A percentile compares a stretch with the other conserved stretches of the same genome.
Evolutionary conservation across 495 filamentous ascomycete species (phyloP).

Genomic region (Penicillium ucsense): DNA sequence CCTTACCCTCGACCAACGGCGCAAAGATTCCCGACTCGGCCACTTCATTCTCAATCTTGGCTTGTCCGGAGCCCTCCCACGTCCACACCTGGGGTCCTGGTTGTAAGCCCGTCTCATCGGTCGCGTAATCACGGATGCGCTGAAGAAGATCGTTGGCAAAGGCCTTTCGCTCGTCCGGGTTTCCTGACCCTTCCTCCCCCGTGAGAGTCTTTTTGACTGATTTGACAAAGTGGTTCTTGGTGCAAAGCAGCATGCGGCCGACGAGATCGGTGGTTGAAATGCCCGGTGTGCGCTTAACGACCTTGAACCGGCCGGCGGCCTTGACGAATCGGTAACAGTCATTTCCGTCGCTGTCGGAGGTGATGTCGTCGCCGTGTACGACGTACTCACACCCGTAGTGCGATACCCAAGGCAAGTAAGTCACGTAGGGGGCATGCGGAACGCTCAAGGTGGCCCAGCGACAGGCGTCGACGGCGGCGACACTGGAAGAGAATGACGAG

Average conservation of each 20-base stretch:
- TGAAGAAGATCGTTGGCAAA: slow-evolving; percentile 54
- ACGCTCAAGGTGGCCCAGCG: slow-evolving; percentile 84
- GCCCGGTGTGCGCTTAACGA: slow-evolving; percentile 90
- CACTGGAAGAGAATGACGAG: slow-evolving; percentile 19
- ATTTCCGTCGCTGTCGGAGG: slow-evolving; percentile 71
- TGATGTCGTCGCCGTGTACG: slow-evolving; percentile 87
- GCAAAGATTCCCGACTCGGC: slow-evolving; percentile 50
- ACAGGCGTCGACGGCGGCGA: slow-evolving; percentile 85
- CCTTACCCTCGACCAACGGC: slow-evolving; percentile 53
- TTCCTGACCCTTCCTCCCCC: slow-evolving; percentile 64
- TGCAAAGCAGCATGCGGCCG: slow-evolving; percentile 92
- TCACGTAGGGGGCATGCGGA: slow-evolving; percentile 88
- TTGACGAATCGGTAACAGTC: slow-evolving; percentile 98
- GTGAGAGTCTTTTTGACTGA: slow-evolving; percentile 56
- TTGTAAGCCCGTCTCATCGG: slow-evolving; percentile 61
- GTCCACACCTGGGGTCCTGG: slow-evolving; percentile 72
- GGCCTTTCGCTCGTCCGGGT: slow-evolving; percentile 50
- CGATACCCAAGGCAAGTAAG: slow-evolving; percentile 82
- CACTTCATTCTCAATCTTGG: slow-evolving; percentile 39
- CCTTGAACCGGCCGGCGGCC: slow-evolving; percentile 77
- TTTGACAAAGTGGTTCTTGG: slow-evolving; percentile 76
- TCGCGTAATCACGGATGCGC: slow-evolving; percentile 75
- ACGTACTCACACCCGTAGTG: slow-evolving; percentile 90
- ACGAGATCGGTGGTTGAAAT: slow-evolving; percentile 97
- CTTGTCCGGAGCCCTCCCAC: slow-evolving; percentile 51